Evolutionary conservation across 1,139 yeast species (phyloP), one percentile per base, ranked within the genome.

Genomic region (Taphrina flavorubra): DNA sequence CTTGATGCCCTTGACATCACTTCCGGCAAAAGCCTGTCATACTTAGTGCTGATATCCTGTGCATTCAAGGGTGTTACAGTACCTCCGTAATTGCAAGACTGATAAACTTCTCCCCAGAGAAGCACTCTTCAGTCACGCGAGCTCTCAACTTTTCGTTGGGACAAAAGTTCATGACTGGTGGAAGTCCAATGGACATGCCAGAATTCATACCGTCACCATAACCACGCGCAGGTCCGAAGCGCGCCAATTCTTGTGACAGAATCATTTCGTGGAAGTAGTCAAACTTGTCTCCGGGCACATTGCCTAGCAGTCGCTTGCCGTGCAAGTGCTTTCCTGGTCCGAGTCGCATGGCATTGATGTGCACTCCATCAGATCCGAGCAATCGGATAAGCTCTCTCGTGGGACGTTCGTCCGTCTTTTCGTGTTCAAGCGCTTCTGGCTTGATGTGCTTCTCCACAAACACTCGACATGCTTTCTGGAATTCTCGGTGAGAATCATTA

Each of bases 231-330:
- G 66, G 66, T 8, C 81, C 81, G 53, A 76, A 74, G 55, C 81
- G 76, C 10, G 64, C 42, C 13, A 65, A 88, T 64, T 86, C 87
- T 74, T 86, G 86, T 71, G 90, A 82, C 65, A 87, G 84, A 53
- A 88, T 90, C 78, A 90, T 84, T 81, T 90, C 89, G 77, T 87
- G 89, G 96, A 96, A 90, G 68, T 90, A 94, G 81, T 89, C 96
- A 97, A 97, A 90, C 71, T 82, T 80, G 72, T 90, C 96, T 67
- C 97, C 96, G 80, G 90, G 96, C 59, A 83, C 78, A 64, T 89
- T 85, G 73, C 88, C 81, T 78, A 89, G 84, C 59, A 97, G 96
- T 80, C 90, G 89, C 42, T 36, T 55, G 44, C 62, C 68, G 44
- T 62, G 59, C 74, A 90, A 82, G 65, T 86, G 90, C 76, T 89